These are phyloP conservation scores for Phialemonium atrogriseum DNA, from an alignment of 2,329 filamentous ascomycete genomes.

Conservation along the genomic window DNA sequence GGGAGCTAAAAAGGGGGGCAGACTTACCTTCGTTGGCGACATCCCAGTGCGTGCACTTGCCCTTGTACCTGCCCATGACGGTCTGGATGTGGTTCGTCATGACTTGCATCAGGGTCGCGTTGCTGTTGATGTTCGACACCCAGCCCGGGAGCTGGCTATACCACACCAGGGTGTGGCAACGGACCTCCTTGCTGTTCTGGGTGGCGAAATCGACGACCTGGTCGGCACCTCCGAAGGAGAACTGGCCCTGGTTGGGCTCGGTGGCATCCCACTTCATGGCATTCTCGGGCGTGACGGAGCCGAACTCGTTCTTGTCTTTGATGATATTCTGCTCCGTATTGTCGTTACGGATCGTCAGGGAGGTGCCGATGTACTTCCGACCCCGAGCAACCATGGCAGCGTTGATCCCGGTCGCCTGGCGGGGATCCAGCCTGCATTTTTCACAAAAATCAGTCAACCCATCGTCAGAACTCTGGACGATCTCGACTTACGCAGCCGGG, in stretches of 20 bases:
- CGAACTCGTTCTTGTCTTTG: constrained; percentile 42
- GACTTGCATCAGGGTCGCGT: constrained; percentile 39
- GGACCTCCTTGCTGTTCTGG: constrained; percentile 25
- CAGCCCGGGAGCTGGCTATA: constrained; percentile 42
- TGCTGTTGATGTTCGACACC: constrained; percentile 23
- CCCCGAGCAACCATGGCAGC: constrained; percentile 17
- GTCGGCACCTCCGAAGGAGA: constrained; percentile 47
- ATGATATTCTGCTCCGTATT: constrained; percentile 40
- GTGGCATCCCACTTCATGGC: constrained; percentile 48
- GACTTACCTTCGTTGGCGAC: constrained; percentile 49
- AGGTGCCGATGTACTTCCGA: constrained; percentile 45
- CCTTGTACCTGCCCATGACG: constrained; percentile 23
- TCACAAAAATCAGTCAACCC: background rate
- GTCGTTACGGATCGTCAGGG: constrained; percentile 47
- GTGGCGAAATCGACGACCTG: constrained; percentile 30
- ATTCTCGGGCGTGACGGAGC: constrained; percentile 42
- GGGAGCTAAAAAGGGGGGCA: no score
- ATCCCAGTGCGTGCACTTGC: constrained; percentile 43
- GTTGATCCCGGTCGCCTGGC: constrained; percentile 10
- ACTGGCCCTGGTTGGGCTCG: constrained; percentile 44
- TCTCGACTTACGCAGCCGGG: background rate
- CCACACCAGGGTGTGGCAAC: constrained; percentile 46
- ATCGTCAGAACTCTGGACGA: no score
- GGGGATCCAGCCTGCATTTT: constrained; percentile 1
- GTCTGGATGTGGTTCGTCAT: constrained; percentile 44